Percentiles rank a stretch among this genome's conserved stretches.
These are phyloP conservation scores for Ilyonectria destructans DNA, from an alignment of 2,329 filamentous ascomycete species.

Conservation along the genomic window DNA sequence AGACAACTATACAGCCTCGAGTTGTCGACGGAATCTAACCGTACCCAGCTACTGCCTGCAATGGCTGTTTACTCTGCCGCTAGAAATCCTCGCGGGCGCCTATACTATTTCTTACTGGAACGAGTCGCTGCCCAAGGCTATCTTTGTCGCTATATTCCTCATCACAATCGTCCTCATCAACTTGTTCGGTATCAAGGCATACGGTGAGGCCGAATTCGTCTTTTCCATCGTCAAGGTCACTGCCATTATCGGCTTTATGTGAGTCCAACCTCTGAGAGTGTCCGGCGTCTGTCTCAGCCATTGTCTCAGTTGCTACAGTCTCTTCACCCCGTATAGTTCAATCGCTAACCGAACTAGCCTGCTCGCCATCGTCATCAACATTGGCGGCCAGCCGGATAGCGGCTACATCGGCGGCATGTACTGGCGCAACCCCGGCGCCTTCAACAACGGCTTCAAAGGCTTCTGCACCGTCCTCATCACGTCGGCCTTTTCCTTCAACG, in stretches of 20 bases:
- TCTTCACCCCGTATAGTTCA: constrained; percentile 1
- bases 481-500: constrained; percentile 83
- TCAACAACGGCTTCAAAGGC: constrained; percentile 87
- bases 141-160: constrained; percentile 89
- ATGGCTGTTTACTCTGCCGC: constrained; percentile 87
- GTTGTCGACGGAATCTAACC: neutral
- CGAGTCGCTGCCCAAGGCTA: constrained; percentile 73
- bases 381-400: constrained; percentile 80
- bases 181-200: constrained; percentile 88
- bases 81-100: constrained; percentile 90
- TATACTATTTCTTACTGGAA: constrained; percentile 90
- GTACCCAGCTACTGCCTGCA: constrained; percentile 82
- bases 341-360: constrained; percentile 67
- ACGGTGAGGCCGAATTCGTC: constrained; percentile 91
- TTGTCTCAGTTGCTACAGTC: neutral
- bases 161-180: constrained; percentile 85
- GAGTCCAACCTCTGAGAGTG: constrained; percentile 58
- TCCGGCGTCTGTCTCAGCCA: neutral
- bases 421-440: constrained; percentile 86
- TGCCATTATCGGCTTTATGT: constrained; percentile 92
- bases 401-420: constrained; percentile 86
- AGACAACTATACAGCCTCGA: neutral
- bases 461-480: constrained; percentile 84
- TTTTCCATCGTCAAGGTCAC: constrained; percentile 90
- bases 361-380: constrained; percentile 88